Conservation (phyloP, 805 yeast genomes). For the Lachancea nothofagi region DNA sequence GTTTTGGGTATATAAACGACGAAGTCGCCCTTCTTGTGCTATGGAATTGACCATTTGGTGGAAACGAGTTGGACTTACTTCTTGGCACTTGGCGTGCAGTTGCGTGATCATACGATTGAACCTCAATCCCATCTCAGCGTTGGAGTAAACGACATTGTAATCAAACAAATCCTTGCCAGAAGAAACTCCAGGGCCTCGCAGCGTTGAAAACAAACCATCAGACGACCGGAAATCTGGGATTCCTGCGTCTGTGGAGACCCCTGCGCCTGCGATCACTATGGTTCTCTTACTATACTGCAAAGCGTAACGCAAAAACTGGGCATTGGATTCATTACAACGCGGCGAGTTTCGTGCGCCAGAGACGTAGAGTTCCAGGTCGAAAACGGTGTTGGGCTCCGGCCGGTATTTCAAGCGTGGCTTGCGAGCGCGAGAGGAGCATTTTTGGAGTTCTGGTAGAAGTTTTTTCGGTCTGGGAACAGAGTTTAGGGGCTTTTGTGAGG, state of each 20-base stretch:
- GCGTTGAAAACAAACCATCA: constrained; percentile 63
- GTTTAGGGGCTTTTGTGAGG: not conserved
- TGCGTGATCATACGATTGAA: constrained; percentile 73
- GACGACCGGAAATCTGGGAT: constrained; percentile 85
- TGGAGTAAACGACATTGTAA: constrained; percentile 60
- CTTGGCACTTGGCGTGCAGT: constrained; percentile 48
- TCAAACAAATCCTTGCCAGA: constrained; percentile 73
- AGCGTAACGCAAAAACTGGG: constrained; percentile 48
- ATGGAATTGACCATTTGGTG: constrained; percentile 59
- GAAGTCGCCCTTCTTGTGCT: constrained; percentile 56
- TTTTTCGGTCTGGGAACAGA: constrained; percentile 19
- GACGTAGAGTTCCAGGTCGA: constrained; percentile 32
- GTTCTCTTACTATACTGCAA: constrained; percentile 50
- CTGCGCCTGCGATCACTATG: constrained; percentile 80
- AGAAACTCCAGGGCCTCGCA: constrained; percentile 34
- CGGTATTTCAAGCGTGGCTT: constrained; percentile 44
- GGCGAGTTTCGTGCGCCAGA: constrained; percentile 12
- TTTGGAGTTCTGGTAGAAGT: constrained; percentile 17
- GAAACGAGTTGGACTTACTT: constrained; percentile 66
- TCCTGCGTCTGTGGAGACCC: constrained; percentile 85
- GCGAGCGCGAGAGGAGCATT: constrained; percentile 20
- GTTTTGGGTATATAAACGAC: constrained; percentile 80
- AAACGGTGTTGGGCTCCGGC: constrained; percentile 42
- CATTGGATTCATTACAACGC: constrained; percentile 19
- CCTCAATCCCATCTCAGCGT: constrained; percentile 49